Evolutionary conservation across 305 asterid species (phyloP).

Genomic region (Solanum hybrid): DNA sequence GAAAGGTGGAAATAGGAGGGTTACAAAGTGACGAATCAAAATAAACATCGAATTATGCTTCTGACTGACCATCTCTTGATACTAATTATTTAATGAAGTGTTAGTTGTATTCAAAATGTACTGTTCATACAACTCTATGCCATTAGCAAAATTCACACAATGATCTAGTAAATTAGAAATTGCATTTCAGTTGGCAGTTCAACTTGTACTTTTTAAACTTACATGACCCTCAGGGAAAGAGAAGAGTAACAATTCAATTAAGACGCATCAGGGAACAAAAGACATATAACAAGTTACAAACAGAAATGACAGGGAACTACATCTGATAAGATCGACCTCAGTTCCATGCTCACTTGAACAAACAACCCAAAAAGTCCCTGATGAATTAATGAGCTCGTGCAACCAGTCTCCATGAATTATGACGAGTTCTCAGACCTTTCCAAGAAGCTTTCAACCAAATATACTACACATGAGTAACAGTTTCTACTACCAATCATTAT

Average conservation of each 20-base stretch:
- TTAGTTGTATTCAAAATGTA: background rate
- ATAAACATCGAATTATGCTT: background rate
- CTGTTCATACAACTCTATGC: background rate
- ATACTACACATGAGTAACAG: background rate
- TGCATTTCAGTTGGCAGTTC: background rate
- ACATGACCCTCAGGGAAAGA: background rate
- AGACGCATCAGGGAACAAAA: background rate
- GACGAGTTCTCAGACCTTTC: background rate
- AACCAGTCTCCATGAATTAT: background rate
- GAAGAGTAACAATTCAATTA: background rate
- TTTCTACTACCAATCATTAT: slow-evolving; percentile 26
- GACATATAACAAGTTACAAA: background rate
- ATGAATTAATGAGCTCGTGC: background rate
- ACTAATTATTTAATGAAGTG: background rate
- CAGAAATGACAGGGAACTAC: background rate
- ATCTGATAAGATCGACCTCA: background rate
- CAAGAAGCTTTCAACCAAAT: background rate
- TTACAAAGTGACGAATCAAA: background rate
- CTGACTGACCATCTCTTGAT: background rate
- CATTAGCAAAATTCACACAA: background rate
- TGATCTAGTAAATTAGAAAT: background rate
- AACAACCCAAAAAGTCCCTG: background rate
- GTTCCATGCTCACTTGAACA: background rate
- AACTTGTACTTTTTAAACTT: background rate
- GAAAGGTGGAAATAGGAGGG: background rate